These are phyloP conservation scores for Diplodia corticola DNA, from an alignment of 2,329 filamentous ascomycete species.

Conservation along the genomic window DNA sequence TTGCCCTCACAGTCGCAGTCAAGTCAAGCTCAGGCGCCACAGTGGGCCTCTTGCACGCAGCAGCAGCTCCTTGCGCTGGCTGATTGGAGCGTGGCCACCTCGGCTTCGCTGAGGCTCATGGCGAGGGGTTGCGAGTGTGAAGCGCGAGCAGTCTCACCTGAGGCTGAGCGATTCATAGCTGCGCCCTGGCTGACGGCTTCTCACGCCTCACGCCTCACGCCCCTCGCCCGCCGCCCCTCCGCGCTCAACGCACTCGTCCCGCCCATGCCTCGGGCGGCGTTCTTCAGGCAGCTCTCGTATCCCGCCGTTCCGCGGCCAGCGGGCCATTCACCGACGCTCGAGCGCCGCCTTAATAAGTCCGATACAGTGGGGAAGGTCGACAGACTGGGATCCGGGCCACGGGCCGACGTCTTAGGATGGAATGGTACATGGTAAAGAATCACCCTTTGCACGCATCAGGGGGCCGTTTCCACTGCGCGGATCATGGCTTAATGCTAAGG, in stretches of 20 bases:
- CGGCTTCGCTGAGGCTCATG: slow-evolving; percentile 21
- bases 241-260: neutral
- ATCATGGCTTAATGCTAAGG: slow-evolving; percentile 23
- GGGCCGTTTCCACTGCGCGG: slow-evolving; percentile 14
- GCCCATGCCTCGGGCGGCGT: slow-evolving; percentile 21
- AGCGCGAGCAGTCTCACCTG: neutral
- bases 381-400: slow-evolving; percentile 21
- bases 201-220: neutral
- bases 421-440: slow-evolving; percentile 25
- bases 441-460: slow-evolving; percentile 19
- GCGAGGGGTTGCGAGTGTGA: slow-evolving; percentile 5
- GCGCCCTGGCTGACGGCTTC: neutral
- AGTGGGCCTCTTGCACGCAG: neutral
- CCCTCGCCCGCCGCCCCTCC: neutral
- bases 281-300: neutral
- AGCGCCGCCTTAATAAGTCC: slow-evolving; percentile 22
- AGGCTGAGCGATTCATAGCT: slow-evolving; percentile 1
- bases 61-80: neutral
- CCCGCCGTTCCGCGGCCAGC: slow-evolving; percentile 16
- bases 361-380: slow-evolving; percentile 22
- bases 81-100: slow-evolving; percentile 23
- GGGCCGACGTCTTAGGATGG: slow-evolving; percentile 22
- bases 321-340: slow-evolving; percentile 20
- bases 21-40: slow-evolving; percentile 5
- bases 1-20: neutral